Evolutionary conservation across 2,329 filamentous ascomycete species (phyloP).

Genomic region (Magnaporthales sp.): DNA sequence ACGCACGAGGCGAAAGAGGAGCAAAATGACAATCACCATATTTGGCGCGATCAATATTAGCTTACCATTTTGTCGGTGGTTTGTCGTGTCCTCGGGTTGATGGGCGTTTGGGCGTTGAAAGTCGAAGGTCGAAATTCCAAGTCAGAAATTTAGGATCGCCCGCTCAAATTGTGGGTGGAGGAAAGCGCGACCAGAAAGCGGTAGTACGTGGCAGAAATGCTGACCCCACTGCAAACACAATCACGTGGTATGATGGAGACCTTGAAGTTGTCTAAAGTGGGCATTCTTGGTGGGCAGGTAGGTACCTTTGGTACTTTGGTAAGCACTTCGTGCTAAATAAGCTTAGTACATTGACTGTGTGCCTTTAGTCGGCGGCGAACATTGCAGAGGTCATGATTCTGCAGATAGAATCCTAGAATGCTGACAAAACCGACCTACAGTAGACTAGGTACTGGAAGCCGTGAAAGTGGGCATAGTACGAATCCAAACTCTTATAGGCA

Average conservation of each 20-base stretch:
- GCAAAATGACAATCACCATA: conserved; percentile 25
- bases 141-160: background rate
- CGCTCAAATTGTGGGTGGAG: background rate
- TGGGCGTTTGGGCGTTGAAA: background rate
- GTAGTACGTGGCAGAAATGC: background rate
- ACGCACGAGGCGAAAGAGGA: background rate
- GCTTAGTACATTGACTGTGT: background rate
- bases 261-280: background rate
- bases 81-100: conserved; percentile 33
- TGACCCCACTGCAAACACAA: background rate
- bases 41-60: background rate
- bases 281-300: background rate
- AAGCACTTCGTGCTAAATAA: background rate
- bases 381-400: background rate
- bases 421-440: background rate
- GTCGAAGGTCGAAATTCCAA: background rate
- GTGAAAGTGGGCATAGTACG: background rate
- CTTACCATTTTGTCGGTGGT: conserved; percentile 56
- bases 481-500: background rate
- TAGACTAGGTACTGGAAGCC: background rate
- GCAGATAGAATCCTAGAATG: background rate
- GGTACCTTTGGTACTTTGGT: too few species aligned
- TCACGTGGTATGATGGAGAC: background rate
- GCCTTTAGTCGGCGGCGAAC: background rate
- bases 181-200: background rate